These are phyloP conservation scores for Kernera saxatilis DNA, from an alignment of 345 rosid species.

Conservation along the genomic window DNA sequence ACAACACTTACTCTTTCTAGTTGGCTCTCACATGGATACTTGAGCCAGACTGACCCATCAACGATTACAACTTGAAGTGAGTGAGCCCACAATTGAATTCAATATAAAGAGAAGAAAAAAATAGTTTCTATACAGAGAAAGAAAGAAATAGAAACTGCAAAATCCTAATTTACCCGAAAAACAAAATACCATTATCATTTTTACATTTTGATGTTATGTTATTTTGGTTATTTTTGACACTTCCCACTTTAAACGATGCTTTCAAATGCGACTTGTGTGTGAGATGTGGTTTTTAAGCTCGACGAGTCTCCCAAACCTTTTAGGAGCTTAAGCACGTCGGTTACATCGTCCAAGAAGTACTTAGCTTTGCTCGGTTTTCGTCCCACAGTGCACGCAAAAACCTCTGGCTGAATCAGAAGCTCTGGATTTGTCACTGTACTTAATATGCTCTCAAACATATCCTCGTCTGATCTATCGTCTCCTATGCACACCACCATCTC, in stretches of 20 bases:
- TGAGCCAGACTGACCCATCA: neutral
- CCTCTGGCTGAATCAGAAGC: conserved; percentile 50
- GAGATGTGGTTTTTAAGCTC: conserved; percentile 28
- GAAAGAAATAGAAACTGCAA: neutral
- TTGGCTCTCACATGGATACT: conserved; percentile 7
- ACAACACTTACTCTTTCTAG: conserved; percentile 1
- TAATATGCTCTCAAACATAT: conserved; percentile 73
- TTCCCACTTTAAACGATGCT: conserved; percentile 36
- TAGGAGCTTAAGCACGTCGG: conserved; percentile 58
- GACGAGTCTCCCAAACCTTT: conserved; percentile 58
- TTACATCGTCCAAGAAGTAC: conserved; percentile 61
- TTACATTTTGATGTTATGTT: conserved; percentile 18
- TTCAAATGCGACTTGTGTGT: conserved; percentile 54
- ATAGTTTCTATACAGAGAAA: neutral
- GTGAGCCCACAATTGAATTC: neutral
- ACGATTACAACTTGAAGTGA: neutral
- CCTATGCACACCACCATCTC: conserved; percentile 82
- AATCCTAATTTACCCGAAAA: neutral
- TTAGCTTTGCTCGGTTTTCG: conserved; percentile 78
- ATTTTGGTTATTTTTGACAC: neutral
- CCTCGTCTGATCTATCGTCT: conserved; percentile 86
- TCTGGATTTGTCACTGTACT: conserved; percentile 42
- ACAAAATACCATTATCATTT: neutral
- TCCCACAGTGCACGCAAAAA: conserved; percentile 80
- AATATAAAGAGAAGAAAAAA: neutral